phyloP scores from a whole-genome alignment of 768 basidiomycete species.

The Podaxis rugospora region DNA sequence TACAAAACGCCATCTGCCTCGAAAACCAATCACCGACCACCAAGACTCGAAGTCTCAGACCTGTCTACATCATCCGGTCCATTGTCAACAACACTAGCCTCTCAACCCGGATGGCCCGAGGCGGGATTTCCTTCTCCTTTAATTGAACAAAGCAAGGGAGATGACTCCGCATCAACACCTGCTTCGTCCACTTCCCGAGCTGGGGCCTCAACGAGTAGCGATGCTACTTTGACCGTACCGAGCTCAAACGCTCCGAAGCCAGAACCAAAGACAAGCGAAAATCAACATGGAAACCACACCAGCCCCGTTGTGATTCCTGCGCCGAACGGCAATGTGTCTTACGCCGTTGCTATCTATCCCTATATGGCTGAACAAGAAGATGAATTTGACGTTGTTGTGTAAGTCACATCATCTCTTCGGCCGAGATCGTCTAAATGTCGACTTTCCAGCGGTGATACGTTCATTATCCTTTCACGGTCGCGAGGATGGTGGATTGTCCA shows the following conservation, averaged over 20 bases:
- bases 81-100: slow-evolving; percentile 53
- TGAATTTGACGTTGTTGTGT: slow-evolving; percentile 98
- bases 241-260: slow-evolving; percentile 13
- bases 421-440: slow-evolving; percentile 8
- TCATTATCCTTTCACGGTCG: slow-evolving; percentile 89
- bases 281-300: slow-evolving; percentile 4
- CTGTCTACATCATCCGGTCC: slow-evolving; percentile 45
- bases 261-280: slow-evolving; percentile 17
- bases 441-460: slow-evolving; percentile 75
- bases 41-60: slow-evolving; percentile 68
- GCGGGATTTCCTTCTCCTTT: slow-evolving; percentile 56
- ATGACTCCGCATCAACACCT: slow-evolving; percentile 35
- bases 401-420: slow-evolving; percentile 24
- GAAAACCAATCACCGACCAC: slow-evolving; percentile 52
- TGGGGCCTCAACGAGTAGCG: slow-evolving; percentile 21
- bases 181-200: slow-evolving; percentile 32
- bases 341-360: slow-evolving; percentile 97
- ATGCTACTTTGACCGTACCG: slow-evolving; percentile 24
- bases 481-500: slow-evolving; percentile 99
- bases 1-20: slow-evolving; percentile 34
- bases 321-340: slow-evolving; percentile 62
- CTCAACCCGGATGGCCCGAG: slow-evolving; percentile 77
- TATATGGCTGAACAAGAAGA: slow-evolving; percentile 99
- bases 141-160: slow-evolving; percentile 31
- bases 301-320: slow-evolving; percentile 25